Evolutionary conservation across 2,329 filamentous ascomycete genomes (phyloP), one percentile per base, ranked within the genome.

Genomic region (Exophiala mesophila): DNA sequence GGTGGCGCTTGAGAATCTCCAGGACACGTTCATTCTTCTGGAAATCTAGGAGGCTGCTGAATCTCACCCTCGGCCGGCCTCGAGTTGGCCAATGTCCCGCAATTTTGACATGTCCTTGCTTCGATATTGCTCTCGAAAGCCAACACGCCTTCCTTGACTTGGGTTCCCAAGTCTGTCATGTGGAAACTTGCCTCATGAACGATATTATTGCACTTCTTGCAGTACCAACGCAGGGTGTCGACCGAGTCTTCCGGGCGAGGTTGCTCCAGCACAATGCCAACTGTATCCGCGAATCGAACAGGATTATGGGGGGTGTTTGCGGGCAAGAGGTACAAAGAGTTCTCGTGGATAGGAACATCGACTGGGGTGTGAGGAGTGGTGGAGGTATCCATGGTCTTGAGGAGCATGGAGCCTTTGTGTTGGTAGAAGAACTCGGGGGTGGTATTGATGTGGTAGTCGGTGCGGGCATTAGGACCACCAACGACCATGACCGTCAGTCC

Each of bases 351-450:
- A 60, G 88, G 74, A 52, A 97, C 79, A 66, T 97, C 90, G 53
- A 80, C 77, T 67, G 94, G 94, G 35, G 69, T 60, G 1, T 64
- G 64, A 47, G 62, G 73, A 63, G 44, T 73, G 65, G 58, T 70
- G 45, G 59, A 61, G 4, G 65, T 66, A 59, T 96, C 88, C 51
- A 96, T 85, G 12, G 92, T 85, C 63, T 94, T 94, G 55, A 98
- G 83, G 44, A 92, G 74, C 90, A 97, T 96, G 54, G 83, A 82
- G 54, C 92, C 92, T 58, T 82, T 82, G 76, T 95, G 81, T 67
- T 97, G 90, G 75, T 92, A 97, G 79, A 97, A 98, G 83, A 89
- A 97, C 66, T 97, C 92, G 9, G 92, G 82, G 0, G 90, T 97
- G 57, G 81, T 73, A 74, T 97, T 97, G 77, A 97, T 90, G 75